Percentiles rank a stretch among this genome's conserved stretches.
Conservation (phyloP, 2,329 filamentous ascomycete genomes). For the Diaporthe capsici region DNA sequence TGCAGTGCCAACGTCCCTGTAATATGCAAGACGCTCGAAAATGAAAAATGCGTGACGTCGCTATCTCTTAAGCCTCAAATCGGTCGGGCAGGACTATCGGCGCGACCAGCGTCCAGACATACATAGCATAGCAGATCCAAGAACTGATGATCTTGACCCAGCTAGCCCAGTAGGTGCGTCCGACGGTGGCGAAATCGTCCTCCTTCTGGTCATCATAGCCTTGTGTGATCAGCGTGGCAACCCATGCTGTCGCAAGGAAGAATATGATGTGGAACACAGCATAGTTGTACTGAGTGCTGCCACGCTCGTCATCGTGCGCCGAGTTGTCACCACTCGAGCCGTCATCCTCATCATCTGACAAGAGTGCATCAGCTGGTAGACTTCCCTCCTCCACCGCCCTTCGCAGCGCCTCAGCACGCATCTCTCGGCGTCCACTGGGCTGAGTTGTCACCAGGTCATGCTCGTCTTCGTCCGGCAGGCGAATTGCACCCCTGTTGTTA, state of each 20-base stretch:
- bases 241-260: constrained; percentile 95
- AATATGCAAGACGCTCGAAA: constrained; percentile 42
- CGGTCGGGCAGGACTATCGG: constrained; percentile 88
- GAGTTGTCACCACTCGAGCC: constrained; percentile 73
- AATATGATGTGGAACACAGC: constrained; percentile 97
- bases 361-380: constrained; percentile 89
- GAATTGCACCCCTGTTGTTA: constrained; percentile 70
- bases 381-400: constrained; percentile 94
- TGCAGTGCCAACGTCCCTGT: constrained; percentile 24
- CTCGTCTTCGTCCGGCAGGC: constrained; percentile 79
- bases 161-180: constrained; percentile 95
- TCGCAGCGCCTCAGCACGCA: constrained; percentile 92
- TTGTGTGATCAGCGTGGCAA: constrained; percentile 87
- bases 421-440: constrained; percentile 83
- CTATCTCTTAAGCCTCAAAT: constrained; percentile 69
- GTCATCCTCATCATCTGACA: constrained; percentile 77
- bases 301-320: constrained; percentile 88
- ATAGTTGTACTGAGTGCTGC: constrained; percentile 95
- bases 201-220: constrained; percentile 72
- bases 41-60: constrained; percentile 54
- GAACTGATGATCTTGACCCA: constrained; percentile 99
- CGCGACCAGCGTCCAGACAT: constrained; percentile 92
- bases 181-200: constrained; percentile 90
- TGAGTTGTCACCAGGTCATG: constrained; percentile 92
- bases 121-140: constrained; percentile 96